These are phyloP conservation scores for Lithohypha guttulata DNA, from an alignment of 2,329 filamentous ascomycete species.

Conservation along the genomic window DNA sequence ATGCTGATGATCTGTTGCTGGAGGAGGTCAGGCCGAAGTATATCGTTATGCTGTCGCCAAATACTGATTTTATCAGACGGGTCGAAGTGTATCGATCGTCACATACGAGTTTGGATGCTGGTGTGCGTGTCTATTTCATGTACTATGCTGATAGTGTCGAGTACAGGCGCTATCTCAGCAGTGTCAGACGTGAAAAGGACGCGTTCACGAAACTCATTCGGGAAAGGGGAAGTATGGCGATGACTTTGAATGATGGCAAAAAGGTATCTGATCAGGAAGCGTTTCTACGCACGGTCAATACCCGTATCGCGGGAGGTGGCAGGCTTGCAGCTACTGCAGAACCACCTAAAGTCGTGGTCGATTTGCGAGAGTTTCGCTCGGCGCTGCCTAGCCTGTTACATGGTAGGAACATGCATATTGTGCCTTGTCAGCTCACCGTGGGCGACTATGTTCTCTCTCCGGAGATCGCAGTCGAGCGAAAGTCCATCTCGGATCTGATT, in stretches of 20 bases:
- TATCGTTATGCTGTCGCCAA: conserved; percentile 97
- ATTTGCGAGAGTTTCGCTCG: conserved; percentile 91
- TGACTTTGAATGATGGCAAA: conserved; percentile 66
- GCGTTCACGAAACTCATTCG: conserved; percentile 90
- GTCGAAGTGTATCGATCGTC: conserved; percentile 95
- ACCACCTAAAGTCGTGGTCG: conserved; percentile 83
- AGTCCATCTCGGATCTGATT: conserved; percentile 84
- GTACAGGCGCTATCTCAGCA: conserved; percentile 83
- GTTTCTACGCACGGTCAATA: conserved; percentile 92
- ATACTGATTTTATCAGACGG: conserved; percentile 83
- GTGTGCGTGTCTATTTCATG: conserved; percentile 89
- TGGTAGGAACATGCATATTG: conserved; percentile 73
- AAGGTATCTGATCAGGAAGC: conserved; percentile 75
- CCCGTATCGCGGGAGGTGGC: conserved; percentile 87
- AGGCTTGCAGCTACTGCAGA: conserved; percentile 71
- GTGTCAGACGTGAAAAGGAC: conserved; percentile 90
- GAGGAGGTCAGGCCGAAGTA: conserved; percentile 89
- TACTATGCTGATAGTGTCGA: conserved; percentile 93
- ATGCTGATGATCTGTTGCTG: conserved; percentile 91
- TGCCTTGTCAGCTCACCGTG: conserved; percentile 92
- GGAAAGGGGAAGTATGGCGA: conserved; percentile 83
- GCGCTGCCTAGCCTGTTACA: conserved; percentile 84
- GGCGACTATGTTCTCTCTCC: conserved; percentile 93
- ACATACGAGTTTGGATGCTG: conserved; percentile 56
- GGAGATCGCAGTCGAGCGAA: conserved; percentile 85